These are phyloP conservation scores for Pelargonium hybrid DNA, from an alignment of 441 rosid species.

Conservation along the genomic window DNA sequence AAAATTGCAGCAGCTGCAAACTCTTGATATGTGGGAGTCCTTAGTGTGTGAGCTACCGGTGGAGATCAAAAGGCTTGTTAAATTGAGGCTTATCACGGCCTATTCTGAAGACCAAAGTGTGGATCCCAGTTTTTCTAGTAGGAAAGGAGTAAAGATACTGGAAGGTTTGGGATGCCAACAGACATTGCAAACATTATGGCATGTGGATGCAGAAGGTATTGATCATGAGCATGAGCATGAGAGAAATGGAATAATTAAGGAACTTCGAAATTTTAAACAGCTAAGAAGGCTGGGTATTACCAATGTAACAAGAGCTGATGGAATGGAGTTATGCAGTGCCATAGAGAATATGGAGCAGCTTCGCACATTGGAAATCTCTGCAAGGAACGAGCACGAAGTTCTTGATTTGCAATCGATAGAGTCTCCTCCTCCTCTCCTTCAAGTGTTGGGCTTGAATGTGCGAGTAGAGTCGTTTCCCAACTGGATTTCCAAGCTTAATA, in stretches of 20 bases:
- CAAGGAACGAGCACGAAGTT: not conserved
- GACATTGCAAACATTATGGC: not conserved
- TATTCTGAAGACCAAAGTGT: not conserved
- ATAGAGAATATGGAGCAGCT: not conserved
- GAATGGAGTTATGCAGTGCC: not conserved
- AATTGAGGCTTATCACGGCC: not conserved
- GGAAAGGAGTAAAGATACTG: not conserved
- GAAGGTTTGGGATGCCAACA: not conserved
- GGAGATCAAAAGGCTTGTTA: not conserved
- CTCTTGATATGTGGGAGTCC: slow-evolving; percentile 9
- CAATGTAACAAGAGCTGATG: not conserved
- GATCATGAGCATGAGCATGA: no score
- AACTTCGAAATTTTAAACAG: not conserved
- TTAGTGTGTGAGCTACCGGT: not conserved
- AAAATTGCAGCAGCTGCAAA: slow-evolving; percentile 3
- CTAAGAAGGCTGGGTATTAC: not conserved
- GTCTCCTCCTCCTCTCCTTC: not conserved
- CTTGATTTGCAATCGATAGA: not conserved
- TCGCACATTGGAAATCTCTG: not conserved
- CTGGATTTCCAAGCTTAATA: not conserved
- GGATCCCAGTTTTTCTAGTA: not conserved
- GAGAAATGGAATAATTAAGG: not conserved
- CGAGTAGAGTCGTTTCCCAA: not conserved
- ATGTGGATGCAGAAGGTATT: not conserved
- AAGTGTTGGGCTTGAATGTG: not conserved